A percentile compares a stretch with the other conserved stretches of the same genome.
phyloP scores from a whole-genome alignment of 495 filamentous ascomycete species.

The Penicillium waksmanii region DNA sequence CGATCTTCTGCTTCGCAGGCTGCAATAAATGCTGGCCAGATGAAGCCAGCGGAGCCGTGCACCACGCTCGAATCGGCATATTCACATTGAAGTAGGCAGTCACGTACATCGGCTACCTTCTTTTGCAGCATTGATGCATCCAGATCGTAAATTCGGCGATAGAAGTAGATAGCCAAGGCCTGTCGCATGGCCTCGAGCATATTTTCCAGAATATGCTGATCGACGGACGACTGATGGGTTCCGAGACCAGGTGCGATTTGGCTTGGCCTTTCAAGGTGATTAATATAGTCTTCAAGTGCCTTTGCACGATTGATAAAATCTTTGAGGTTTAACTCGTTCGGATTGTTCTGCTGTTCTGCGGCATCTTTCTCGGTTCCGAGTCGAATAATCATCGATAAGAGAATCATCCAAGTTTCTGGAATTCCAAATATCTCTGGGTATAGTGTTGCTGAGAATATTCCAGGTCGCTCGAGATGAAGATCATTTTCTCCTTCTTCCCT shows the following conservation, averaged over 20 bases:
- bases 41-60: conserved; percentile 25
- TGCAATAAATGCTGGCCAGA: conserved; percentile 37
- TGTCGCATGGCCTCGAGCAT: conserved; percentile 32
- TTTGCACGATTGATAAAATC: conserved; percentile 28
- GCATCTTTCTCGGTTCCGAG: conserved; percentile 33
- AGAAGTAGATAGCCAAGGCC: conserved; percentile 35
- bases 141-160: conserved; percentile 34
- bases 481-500: conserved; percentile 31
- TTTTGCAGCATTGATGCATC: conserved; percentile 28
- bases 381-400: conserved; percentile 30
- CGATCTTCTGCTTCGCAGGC: conserved; percentile 33
- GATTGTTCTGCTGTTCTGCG: conserved; percentile 10
- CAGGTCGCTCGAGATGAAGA: conserved; percentile 32
- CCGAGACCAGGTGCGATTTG: conserved; percentile 8
- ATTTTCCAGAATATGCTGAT: conserved; percentile 16
- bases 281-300: conserved; percentile 29
- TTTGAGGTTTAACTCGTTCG: conserved; percentile 18
- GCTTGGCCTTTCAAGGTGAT: conserved; percentile 17
- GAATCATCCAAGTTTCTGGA: conserved; percentile 28
- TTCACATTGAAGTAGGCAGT: conserved; percentile 25
- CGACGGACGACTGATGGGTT: conserved; percentile 17
- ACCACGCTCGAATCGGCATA: conserved; percentile 23
- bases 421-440: conserved; percentile 36
- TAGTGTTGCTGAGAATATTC: conserved; percentile 28
- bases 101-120: conserved; percentile 25